Evolutionary conservation across 257 asterid genomes (phyloP), one percentile per base, ranked within the genome.

Genomic region (Nicotiana undulata): DNA sequence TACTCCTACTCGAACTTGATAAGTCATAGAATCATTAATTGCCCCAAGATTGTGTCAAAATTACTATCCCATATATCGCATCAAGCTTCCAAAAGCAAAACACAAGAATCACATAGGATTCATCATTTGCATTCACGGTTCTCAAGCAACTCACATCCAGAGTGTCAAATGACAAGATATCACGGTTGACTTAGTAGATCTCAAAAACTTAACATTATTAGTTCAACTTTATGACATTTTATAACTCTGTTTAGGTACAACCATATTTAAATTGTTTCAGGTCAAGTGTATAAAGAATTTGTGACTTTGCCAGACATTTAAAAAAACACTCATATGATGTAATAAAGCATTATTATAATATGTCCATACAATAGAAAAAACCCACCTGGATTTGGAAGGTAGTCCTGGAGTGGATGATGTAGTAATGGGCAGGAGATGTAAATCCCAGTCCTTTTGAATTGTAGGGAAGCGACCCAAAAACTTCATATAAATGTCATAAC

Each of bases 381-480:
- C 86, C 83, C 59, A 89, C 90, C 92, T 79, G 85, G 97, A 90
- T 84, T 81, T 88, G 85, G 95, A 87, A 74, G 81, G 37, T 56
- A 84, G 85, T 63, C 88, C 93, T 83, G 85, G 68, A 10, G 75
- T 76, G 20, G 89, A 84, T 60, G 90, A 79, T 40, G 49, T 11
- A 84, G 97, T 95, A 84, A 95, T 91, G 60, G 99, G 98, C 81
- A 92, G 82, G 83, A 92, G 84, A 80, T 93, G 88, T 90, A 95
- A 89, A 88, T 93, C 96, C 92, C 91, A 94, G 72, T 93, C 97
- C 68, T 79, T 86, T 84, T 89, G 95, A 59, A 90, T 83, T 4
- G 87, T 76, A 13, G 97, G 97, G 82, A 93, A 83, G 81, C 86
- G 88, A 81, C 85, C 88, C 37, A 89, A 53, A 13, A 92, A 85